Evolutionary conservation across 805 yeast genomes (phyloP), one percentile per base, ranked within the genome.

Genomic region (Candida palmyrensis): DNA sequence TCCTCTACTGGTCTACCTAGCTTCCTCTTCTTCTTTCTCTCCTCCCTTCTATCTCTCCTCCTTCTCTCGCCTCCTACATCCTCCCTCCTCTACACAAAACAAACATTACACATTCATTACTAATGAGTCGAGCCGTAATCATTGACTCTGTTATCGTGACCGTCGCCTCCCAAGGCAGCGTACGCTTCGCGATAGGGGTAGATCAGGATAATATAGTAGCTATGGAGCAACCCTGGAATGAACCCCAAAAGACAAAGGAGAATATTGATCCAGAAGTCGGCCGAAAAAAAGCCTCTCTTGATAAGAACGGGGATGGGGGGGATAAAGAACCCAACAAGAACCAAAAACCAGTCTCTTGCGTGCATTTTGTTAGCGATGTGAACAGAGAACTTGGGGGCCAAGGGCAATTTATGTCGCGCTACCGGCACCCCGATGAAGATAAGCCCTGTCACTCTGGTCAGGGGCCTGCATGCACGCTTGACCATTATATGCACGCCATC

Each of bases 221-320:
- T 63, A 49, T 85, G 95, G 39, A 85, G 55, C 23, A 84, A 68
- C 8, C 92, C 95, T 1, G 95, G 95, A 35, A 85, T 49, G 51
- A 69, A 79, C 1, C 94, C 92, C 27, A 85, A 64, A 36, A 75
- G 48, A 55, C 87, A 81, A 19, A 85, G 68, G 5, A 82, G 76
- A 29, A 85, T 65, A 56, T 84, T 85, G 48, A 86, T 80, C 36
- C 77, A 54, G 43, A 62, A 65, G 49, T 85, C 95, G 6, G 79
- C 75, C 2, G 89, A 77, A 41, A 81, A 78, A 33, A 82, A 38
- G 3, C 95, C 95, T 35, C 82, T 67, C 51, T 82, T 81, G 41
- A 83, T 59, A 47, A 77, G 68, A 13, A 85, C 95, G 1, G 95
- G 87, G 33, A 85, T 52, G 1, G 94, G 94, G 1, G 95, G 95